These are phyloP conservation scores for Hapsidospora chrysogenum DNA, from an alignment of 495 filamentous ascomycete genomes.

Conservation along the genomic window DNA sequence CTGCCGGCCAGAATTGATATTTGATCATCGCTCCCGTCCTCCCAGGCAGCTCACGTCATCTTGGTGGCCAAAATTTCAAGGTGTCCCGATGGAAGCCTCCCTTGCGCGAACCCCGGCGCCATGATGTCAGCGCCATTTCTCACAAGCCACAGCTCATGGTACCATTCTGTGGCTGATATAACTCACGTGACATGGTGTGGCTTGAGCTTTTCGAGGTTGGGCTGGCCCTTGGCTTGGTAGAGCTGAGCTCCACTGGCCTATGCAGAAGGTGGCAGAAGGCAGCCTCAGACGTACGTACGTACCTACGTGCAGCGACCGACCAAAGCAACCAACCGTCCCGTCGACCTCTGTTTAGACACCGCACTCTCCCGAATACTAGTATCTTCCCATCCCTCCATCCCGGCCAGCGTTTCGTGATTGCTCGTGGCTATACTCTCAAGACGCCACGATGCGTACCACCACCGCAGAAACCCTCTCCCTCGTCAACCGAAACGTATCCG, in stretches of 20 bases:
- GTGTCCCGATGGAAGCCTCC: no score
- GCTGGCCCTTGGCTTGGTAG: not conserved
- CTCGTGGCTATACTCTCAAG: no score
- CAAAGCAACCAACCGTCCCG: not conserved
- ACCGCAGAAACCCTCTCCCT: constrained; percentile 88
- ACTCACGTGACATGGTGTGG: not conserved
- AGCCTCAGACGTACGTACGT: not conserved
- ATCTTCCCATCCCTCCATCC: no score
- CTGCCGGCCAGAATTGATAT: no score
- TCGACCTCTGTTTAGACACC: no score
- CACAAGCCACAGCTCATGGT: not conserved
- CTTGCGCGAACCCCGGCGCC: no score
- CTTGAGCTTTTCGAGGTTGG: no score
- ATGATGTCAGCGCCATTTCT: not conserved
- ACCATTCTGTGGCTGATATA: not conserved
- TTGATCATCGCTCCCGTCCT: no score
- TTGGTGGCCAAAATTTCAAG: no score
- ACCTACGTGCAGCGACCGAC: not conserved
- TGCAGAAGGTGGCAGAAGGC: not conserved
- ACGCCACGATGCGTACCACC: constrained; percentile 67
- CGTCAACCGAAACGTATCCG: constrained; percentile 83
- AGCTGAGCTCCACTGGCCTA: not conserved
- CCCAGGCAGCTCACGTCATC: no score
- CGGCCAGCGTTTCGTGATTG: no score
- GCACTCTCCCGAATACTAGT: no score